A percentile compares a stretch with the other conserved stretches of the same genome.
phyloP scores from a whole-genome alignment of 768 basidiomycete genomes.

The Russula ochroleuca region DNA sequence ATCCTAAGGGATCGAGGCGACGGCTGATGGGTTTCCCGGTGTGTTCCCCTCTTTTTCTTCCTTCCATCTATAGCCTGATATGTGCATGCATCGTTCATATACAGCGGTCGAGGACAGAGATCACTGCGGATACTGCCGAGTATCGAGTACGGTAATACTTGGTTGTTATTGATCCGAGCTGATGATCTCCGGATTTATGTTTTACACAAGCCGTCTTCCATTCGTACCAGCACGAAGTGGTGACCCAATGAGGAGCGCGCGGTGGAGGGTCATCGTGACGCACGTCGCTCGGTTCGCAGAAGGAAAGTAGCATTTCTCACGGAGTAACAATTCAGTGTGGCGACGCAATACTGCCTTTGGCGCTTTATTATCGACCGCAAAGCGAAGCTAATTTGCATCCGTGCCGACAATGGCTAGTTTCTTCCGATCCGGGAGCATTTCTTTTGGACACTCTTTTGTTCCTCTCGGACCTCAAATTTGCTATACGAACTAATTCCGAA shows the following conservation, averaged over 20 bases:
- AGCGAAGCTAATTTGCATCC: no score
- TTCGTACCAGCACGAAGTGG: constrained; percentile 1
- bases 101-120: no score
- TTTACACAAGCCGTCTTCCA: constrained; percentile 6
- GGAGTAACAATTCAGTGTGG: no score
- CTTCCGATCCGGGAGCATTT: background rate
- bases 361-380: background rate
- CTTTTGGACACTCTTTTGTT: background rate
- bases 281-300: background rate
- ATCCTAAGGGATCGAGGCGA: background rate
- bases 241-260: constrained; percentile 15
- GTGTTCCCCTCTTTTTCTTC: no score
- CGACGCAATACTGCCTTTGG: no score
- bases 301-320: no score
- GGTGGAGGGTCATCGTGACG: constrained; percentile 12
- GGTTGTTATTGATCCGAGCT: background rate
- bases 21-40: no score
- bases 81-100: no score
- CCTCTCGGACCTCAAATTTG: no score
- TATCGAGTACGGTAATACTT: no score
- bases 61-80: no score
- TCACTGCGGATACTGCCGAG: background rate
- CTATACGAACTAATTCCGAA: no score
- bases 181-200: constrained; percentile 3
- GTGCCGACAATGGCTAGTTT: background rate